phyloP scores from a whole-genome alignment of 2,329 filamentous ascomycete species.

The Beauveria sp. region DNA sequence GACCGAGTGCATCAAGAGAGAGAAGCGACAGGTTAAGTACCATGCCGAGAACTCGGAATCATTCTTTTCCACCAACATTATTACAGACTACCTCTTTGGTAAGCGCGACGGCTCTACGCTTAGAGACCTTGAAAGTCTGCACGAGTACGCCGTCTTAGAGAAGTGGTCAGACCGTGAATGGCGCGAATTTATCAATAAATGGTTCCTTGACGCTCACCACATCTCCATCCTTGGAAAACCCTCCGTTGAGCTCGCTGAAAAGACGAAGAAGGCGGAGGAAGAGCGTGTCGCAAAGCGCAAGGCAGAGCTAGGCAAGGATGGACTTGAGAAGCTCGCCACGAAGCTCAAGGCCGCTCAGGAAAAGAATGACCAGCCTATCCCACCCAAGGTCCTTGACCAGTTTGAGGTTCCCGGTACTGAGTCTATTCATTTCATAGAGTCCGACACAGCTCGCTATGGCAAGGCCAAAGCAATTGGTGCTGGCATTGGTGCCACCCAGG shows the following conservation, averaged over 20 bases:
- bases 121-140: constrained; percentile 46
- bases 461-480: constrained; percentile 64
- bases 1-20: constrained; percentile 75
- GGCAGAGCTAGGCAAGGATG: constrained; percentile 71
- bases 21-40: constrained; percentile 74
- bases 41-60: constrained; percentile 73
- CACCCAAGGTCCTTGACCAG: constrained; percentile 67
- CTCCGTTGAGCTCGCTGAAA: constrained; percentile 69
- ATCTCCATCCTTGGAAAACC: constrained; percentile 84
- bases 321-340: constrained; percentile 65
- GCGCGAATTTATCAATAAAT: constrained; percentile 73
- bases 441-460: constrained; percentile 75
- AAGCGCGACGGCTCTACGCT: constrained; percentile 74
- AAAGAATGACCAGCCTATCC: constrained; percentile 84
- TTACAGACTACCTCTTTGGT: constrained; percentile 88
- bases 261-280: constrained; percentile 75
- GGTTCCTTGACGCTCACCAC: constrained; percentile 79
- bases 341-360: constrained; percentile 76
- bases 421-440: constrained; percentile 91
- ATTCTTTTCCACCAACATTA: constrained; percentile 78
- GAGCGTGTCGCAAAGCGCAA: constrained; percentile 72
- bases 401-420: constrained; percentile 80
- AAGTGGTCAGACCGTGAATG: constrained; percentile 79
- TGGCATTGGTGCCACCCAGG: constrained; percentile 63
- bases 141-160: constrained; percentile 61